Conservation (phyloP, 1,284 basidiomycete genomes). For the Tetrapyrgos nigripes region DNA sequence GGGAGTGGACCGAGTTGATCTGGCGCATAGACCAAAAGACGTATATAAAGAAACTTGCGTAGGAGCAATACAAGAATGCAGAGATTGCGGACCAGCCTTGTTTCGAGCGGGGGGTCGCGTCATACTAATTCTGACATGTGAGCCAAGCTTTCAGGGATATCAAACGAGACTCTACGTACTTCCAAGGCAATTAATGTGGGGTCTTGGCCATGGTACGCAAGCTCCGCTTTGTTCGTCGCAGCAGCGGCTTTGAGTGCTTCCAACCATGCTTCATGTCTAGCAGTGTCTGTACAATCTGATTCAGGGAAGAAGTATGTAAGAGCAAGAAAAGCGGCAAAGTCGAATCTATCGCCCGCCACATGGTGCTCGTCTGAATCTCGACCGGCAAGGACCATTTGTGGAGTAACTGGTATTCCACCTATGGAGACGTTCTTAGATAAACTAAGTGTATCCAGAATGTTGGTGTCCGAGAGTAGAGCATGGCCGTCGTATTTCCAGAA, state of each 20-base stretch:
- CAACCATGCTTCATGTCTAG: conserved; percentile 69
- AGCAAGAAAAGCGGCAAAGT: conserved; percentile 73
- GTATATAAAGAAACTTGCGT: conserved; percentile 80
- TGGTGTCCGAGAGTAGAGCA: conserved; percentile 55
- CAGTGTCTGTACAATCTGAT: conserved; percentile 66
- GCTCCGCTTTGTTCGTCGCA: conserved; percentile 45
- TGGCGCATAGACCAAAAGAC: conserved; percentile 81
- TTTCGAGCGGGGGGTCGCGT: conserved; percentile 47
- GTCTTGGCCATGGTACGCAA: conserved; percentile 56
- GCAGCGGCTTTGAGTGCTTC: conserved; percentile 58
- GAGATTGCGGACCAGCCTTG: conserved; percentile 67
- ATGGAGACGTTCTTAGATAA: conserved; percentile 57
- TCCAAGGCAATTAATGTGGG: conserved; percentile 74
- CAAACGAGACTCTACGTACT: conserved; percentile 45
- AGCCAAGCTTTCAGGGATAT: neutral
- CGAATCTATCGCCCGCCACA: conserved; percentile 50
- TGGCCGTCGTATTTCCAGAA: conserved; percentile 75
- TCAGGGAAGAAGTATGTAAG: conserved; percentile 83
- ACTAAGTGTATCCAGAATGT: conserved; percentile 65
- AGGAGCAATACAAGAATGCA: conserved; percentile 79
- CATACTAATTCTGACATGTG: conserved; percentile 47
- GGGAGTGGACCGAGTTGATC: conserved; percentile 89
- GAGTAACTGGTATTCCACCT: conserved; percentile 65
- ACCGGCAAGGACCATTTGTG: conserved; percentile 80
- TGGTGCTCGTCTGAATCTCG: conserved; percentile 62